Conservation (phyloP, 2,329 filamentous ascomycete genomes). For the Calonectria honghensis region DNA sequence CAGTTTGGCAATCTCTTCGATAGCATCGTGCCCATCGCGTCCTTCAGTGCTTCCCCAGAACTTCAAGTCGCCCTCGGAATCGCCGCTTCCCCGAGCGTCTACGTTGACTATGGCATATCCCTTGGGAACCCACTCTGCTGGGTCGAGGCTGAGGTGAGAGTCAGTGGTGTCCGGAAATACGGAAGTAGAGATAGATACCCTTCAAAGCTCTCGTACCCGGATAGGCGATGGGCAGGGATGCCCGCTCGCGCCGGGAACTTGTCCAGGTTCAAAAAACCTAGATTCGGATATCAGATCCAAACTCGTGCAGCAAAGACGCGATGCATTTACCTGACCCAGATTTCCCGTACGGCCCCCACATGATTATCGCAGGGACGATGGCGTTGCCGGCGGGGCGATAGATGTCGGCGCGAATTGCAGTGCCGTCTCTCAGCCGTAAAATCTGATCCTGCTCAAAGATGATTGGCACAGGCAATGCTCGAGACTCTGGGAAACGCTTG, state of each 20-base stretch:
- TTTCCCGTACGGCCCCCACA: conserved; percentile 19
- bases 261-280: conserved; percentile 16
- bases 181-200: neutral
- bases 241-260: conserved; percentile 3
- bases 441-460: conserved; percentile 5
- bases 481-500: neutral
- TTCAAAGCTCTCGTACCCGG: conserved; percentile 13
- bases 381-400: neutral
- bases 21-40: neutral
- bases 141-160: neutral
- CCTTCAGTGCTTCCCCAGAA: conserved; percentile 1
- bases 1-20: conserved; percentile 8
- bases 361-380: neutral
- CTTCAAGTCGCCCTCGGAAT: neutral
- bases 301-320: too few species aligned
- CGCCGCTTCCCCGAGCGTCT: neutral
- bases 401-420: conserved; percentile 10
- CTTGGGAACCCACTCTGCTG: neutral
- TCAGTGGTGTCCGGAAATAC: neutral
- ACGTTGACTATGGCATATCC: conserved; percentile 13
- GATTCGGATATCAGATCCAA: neutral
- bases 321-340: conserved; percentile 15
- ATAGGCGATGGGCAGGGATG: neutral
- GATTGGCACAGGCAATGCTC: neutral
- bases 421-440: neutral